A percentile compares a stretch with the other conserved stretches of the same genome.
Conservation (phyloP, 306 rosid genomes). For the Pterocarpus macrocarpus region DNA sequence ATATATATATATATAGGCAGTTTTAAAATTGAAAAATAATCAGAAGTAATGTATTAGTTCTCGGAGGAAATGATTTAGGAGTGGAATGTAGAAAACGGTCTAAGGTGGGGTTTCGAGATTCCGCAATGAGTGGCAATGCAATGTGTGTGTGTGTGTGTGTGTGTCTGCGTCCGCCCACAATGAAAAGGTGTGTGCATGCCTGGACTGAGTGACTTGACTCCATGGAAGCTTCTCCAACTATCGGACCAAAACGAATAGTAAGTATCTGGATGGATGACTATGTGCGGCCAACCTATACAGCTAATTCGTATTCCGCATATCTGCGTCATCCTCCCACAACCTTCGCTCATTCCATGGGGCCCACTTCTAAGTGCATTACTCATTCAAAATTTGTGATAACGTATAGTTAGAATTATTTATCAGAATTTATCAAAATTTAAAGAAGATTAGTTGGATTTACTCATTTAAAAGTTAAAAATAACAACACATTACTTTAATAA, state of each 20-base stretch:
- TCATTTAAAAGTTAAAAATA: too few relatives aligned
- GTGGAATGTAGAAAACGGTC: not conserved
- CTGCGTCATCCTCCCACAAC: not conserved
- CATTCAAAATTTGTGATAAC: too few relatives aligned
- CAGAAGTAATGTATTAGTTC: not conserved
- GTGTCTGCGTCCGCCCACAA: constrained; percentile 1
- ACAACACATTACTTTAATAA: too few relatives aligned
- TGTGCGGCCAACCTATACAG: constrained; percentile 6
- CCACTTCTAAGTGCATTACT: not conserved
- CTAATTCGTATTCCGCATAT: not conserved
- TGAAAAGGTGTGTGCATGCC: constrained; percentile 5
- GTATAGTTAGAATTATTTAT: too few relatives aligned
- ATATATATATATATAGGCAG: too few relatives aligned
- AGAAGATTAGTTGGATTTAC: too few relatives aligned
- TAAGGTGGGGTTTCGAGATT: not conserved
- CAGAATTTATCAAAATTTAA: too few relatives aligned
- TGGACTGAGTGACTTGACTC: constrained; percentile 6
- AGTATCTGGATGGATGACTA: not conserved
- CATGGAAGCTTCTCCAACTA: constrained; percentile 26
- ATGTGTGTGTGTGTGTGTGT: too few relatives aligned
- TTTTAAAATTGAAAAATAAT: too few relatives aligned
- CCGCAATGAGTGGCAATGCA: not conserved
- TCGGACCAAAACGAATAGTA: not conserved
- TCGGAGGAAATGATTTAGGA: constrained; percentile 21
- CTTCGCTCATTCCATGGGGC: not conserved